These are phyloP conservation scores for Vigna hirtella DNA, from an alignment of 306 rosid species.

Conservation along the genomic window DNA sequence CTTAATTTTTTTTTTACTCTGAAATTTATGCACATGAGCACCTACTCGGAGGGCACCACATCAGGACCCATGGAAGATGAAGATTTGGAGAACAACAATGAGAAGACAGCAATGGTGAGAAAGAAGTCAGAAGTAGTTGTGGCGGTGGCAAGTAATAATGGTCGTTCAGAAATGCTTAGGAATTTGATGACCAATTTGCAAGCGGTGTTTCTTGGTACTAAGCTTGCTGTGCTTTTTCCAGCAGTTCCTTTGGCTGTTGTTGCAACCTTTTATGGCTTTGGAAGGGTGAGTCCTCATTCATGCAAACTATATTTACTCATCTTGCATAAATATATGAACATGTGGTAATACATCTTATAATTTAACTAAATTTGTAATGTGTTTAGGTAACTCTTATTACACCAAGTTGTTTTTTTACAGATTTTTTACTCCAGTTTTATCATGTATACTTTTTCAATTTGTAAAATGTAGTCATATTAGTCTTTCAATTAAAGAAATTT, in stretches of 20 bases:
- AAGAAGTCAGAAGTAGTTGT: constrained; percentile 67
- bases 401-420: not conserved
- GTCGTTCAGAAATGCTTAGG: constrained; percentile 53
- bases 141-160: constrained; percentile 48
- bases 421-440: too few species aligned
- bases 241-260: constrained; percentile 79
- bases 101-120: constrained; percentile 54
- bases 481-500: too few species aligned
- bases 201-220: constrained; percentile 77
- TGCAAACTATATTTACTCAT: not conserved
- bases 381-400: not conserved
- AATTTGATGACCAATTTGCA: constrained; percentile 56
- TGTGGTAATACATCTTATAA: too few species aligned
- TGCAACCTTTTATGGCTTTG: constrained; percentile 60
- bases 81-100: constrained; percentile 45
- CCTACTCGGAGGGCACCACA: not conserved
- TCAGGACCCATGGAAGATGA: constrained; percentile 32
- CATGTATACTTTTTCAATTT: too few species aligned
- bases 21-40: not conserved
- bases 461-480: too few species aligned
- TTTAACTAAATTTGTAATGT: too few species aligned
- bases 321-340: not conserved
- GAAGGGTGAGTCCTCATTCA: constrained; percentile 60
- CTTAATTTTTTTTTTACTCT: not conserved
- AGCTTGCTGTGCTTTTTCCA: constrained; percentile 78